Percentiles rank a stretch among this genome's conserved stretches.
Evolutionary conservation across 2,329 filamentous ascomycete species (phyloP).

Genomic region (Paecilomyces formosus): DNA sequence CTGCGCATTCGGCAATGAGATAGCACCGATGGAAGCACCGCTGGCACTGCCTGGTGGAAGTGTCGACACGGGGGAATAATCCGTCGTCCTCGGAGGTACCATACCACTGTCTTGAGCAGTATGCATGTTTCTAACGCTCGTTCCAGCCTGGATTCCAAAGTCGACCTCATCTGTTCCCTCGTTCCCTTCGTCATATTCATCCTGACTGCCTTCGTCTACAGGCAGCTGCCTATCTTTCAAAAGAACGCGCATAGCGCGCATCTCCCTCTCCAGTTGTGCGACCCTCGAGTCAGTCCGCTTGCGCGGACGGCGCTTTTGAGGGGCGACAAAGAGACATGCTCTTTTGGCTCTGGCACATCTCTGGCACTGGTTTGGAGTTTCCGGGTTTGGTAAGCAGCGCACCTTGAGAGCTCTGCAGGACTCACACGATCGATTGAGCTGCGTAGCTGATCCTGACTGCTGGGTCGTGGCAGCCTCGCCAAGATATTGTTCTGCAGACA

Average conservation of each 20-base stretch:
- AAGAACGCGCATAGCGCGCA: slow-evolving; percentile 29
- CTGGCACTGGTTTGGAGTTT: slow-evolving; percentile 26
- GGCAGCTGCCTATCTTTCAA: slow-evolving; percentile 22
- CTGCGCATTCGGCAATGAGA: slow-evolving; percentile 13
- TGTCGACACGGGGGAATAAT: slow-evolving; percentile 17
- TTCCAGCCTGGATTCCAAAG: slow-evolving; percentile 13
- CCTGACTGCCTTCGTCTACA: slow-evolving; percentile 18
- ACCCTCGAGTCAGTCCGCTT: slow-evolving; percentile 30
- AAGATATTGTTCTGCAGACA: slow-evolving; percentile 18
- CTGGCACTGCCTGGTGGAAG: slow-evolving; percentile 12
- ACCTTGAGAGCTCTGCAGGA: slow-evolving; percentile 30
- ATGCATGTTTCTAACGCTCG: slow-evolving; percentile 13
- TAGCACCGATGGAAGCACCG: slow-evolving; percentile 10
- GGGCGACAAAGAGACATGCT: slow-evolving; percentile 27
- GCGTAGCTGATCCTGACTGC: slow-evolving; percentile 15
- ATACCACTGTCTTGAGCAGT: slow-evolving; percentile 10
- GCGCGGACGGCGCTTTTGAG: slow-evolving; percentile 27
- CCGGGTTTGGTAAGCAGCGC: slow-evolving; percentile 25
- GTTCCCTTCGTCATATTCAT: slow-evolving; percentile 19
- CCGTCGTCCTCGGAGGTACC: slow-evolving; percentile 12
- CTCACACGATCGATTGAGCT: slow-evolving; percentile 30
- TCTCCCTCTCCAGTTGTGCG: slow-evolving; percentile 29
- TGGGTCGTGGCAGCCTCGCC: slow-evolving; percentile 13
- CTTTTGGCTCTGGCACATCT: slow-evolving; percentile 28
- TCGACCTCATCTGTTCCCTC: slow-evolving; percentile 16